A percentile compares a stretch with the other conserved stretches of the same genome.
Evolutionary conservation across 257 asterid species (phyloP).

Genomic region (Solanum appendiculatum): DNA sequence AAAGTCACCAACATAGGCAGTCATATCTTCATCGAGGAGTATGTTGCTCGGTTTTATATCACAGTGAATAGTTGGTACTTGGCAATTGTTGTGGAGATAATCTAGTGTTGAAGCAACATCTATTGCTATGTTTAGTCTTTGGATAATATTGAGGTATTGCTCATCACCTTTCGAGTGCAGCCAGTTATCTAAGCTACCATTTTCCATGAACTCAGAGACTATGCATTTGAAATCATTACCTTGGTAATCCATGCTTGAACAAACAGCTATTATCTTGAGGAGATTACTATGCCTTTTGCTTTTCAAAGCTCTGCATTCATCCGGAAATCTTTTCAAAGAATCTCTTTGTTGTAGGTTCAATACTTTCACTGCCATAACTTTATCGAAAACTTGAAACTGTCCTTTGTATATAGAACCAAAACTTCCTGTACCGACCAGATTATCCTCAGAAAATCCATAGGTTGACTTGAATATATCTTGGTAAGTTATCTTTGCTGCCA

Average conservation of each 20-base stretch:
- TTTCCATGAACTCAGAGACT: conserved; percentile 18
- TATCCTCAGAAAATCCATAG: conserved; percentile 22
- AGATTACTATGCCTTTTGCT: conserved; percentile 26
- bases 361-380: too few species aligned
- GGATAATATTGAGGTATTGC: background rate
- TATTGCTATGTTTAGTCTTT: conserved; percentile 15
- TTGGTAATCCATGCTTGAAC: conserved; percentile 17
- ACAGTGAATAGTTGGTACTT: conserved; percentile 17
- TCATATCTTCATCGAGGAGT: conserved; percentile 6
- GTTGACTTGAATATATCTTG: conserved; percentile 15
- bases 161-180: background rate
- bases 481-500: conserved; percentile 7
- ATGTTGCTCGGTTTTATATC: conserved; percentile 8
- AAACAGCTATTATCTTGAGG: conserved; percentile 12
- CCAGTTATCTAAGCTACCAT: conserved; percentile 28
- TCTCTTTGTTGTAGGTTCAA: conserved; percentile 11
- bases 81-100: conserved; percentile 21
- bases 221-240: conserved; percentile 27
- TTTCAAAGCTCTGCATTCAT: conserved; percentile 20
- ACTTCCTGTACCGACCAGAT: too few species aligned
- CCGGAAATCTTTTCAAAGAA: conserved; percentile 14
- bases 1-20: conserved; percentile 11
- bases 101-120: conserved; percentile 27
- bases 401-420: too few species aligned
- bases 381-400: too few species aligned